These are phyloP conservation scores for Cydonia oblonga DNA, from an alignment of 331 rosid species.

Conservation along the genomic window DNA sequence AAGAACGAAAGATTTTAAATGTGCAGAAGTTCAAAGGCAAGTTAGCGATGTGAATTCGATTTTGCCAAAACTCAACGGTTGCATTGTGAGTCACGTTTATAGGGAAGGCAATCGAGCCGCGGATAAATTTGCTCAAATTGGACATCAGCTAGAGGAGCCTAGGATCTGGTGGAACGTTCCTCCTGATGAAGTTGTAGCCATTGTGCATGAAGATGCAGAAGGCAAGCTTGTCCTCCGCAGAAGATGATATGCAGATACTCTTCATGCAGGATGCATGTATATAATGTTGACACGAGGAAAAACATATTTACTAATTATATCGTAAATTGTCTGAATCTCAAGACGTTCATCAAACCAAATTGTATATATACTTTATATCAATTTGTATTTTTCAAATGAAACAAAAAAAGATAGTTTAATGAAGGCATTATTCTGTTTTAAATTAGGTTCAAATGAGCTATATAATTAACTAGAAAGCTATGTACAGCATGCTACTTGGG, in stretches of 20 bases:
- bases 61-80: conserved; percentile 25
- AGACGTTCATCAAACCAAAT: background rate
- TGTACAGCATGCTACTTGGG: background rate
- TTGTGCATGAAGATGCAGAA: conserved; percentile 52
- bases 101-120: conserved; percentile 72
- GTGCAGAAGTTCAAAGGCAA: conserved; percentile 42
- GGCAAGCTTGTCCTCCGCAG: conserved; percentile 53
- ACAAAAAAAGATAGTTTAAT: too few species aligned
- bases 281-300: background rate
- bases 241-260: conserved; percentile 6
- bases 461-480: background rate
- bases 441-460: background rate
- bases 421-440: background rate
- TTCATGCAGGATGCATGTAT: background rate
- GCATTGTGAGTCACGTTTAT: conserved; percentile 38
- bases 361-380: background rate
- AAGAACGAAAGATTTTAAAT: conserved; percentile 23
- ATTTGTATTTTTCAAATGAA: background rate
- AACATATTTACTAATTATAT: too few species aligned
- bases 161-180: conserved; percentile 39
- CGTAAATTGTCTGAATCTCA: background rate
- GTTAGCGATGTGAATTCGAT: conserved; percentile 34
- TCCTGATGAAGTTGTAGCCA: conserved; percentile 36
- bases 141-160: conserved; percentile 22
- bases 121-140: conserved; percentile 57